Percentiles rank a stretch among this genome's conserved stretches.
Conservation (phyloP, 768 basidiomycete species). For the Suillus bovinus region DNA sequence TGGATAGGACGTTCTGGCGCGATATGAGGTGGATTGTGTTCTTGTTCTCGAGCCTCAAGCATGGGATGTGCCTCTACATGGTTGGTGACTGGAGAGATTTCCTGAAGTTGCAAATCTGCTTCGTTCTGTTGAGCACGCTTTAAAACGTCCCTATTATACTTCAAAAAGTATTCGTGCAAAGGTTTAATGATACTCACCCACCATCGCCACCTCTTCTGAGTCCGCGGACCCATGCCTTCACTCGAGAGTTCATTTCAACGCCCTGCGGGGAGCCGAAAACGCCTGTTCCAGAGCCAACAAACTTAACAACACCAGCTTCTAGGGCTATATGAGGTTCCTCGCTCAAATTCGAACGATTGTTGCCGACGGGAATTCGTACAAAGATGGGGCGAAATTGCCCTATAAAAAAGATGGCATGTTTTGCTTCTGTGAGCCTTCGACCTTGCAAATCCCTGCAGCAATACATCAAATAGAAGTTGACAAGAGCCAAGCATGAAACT, state of each 20-base stretch:
- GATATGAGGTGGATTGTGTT: background rate
- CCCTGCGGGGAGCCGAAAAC: constrained; percentile 52
- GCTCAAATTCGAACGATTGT: constrained; percentile 39
- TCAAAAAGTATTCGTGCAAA: constrained; percentile 42
- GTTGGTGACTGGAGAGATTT: constrained; percentile 6
- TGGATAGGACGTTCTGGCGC: background rate
- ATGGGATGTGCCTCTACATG: constrained; percentile 5
- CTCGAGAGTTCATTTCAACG: constrained; percentile 40
- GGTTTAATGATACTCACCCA: constrained; percentile 46
- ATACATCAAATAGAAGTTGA: constrained; percentile 7
- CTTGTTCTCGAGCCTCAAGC: constrained; percentile 7
- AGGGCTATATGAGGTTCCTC: constrained; percentile 46
- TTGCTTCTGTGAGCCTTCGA: constrained; percentile 45
- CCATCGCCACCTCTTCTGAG: constrained; percentile 56
- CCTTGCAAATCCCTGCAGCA: constrained; percentile 21
- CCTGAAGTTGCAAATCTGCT: constrained; percentile 8
- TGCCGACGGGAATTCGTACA: constrained; percentile 49
- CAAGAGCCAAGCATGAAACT: constrained; percentile 19
- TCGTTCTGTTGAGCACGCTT: constrained; percentile 45
- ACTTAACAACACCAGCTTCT: constrained; percentile 46
- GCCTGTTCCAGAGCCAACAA: constrained; percentile 43
- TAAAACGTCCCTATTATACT: constrained; percentile 47
- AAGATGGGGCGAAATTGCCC: constrained; percentile 52
- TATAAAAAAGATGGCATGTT: constrained; percentile 48
- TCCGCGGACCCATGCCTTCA: constrained; percentile 57